These are phyloP conservation scores for Cornus controversa DNA, from an alignment of 148 eudicot genomes.

Conservation along the genomic window DNA sequence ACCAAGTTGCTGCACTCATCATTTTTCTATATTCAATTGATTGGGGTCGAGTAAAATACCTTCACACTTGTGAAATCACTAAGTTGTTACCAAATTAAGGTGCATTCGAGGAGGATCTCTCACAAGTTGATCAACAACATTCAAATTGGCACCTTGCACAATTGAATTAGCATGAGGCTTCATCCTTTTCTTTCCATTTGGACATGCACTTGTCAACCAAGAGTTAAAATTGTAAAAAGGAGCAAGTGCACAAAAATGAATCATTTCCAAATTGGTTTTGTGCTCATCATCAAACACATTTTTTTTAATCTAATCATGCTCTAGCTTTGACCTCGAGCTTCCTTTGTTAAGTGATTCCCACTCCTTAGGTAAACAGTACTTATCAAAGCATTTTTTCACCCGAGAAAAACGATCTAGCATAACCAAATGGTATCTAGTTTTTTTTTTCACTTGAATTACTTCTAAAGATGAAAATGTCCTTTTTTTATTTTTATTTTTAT, in stretches of 20 bases:
- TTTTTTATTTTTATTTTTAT: too few relatives aligned
- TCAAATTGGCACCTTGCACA: conserved; percentile 1
- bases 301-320: background rate
- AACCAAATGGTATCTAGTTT: background rate
- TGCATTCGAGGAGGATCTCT: conserved; percentile 3
- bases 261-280: conserved; percentile 7
- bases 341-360: conserved; percentile 8
- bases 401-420: background rate
- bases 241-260: background rate
- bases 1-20: conserved; percentile 4
- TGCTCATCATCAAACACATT: conserved; percentile 4
- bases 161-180: background rate
- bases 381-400: background rate
- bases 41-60: background rate
- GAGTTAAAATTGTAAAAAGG: background rate
- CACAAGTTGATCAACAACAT: conserved; percentile 6
- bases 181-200: background rate
- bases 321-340: conserved; percentile 1
- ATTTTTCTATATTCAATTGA: background rate
- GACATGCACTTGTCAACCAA: background rate
- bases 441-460: background rate
- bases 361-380: conserved; percentile 7
- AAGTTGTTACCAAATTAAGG: background rate
- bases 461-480: background rate
- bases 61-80: background rate